Conservation (phyloP, 2,329 filamentous ascomycete genomes). For the Verticillium alfalfae region DNA sequence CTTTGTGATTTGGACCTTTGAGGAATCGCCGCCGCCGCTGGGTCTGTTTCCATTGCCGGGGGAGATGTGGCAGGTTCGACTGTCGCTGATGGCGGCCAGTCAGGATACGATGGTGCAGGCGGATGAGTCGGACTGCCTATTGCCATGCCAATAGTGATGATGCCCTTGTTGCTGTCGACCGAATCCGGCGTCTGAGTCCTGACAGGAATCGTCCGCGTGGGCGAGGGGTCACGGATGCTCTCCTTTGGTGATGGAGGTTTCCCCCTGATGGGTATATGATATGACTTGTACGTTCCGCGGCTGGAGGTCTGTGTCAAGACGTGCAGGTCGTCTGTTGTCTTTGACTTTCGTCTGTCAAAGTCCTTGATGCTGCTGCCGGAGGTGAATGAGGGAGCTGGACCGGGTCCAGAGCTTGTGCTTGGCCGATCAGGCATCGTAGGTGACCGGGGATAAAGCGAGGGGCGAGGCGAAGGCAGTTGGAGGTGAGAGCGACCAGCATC, state of each 20-base stretch:
- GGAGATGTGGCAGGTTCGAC: neutral
- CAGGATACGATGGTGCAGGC: slow-evolving; percentile 18
- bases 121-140: slow-evolving; percentile 61
- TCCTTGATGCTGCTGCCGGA: slow-evolving; percentile 18
- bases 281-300: slow-evolving; percentile 27
- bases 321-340: slow-evolving; percentile 28
- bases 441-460: slow-evolving; percentile 11
- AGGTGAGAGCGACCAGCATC: slow-evolving; percentile 3
- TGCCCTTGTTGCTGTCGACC: slow-evolving; percentile 27
- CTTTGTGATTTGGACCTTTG: slow-evolving; percentile 46
- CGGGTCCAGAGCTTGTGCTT: slow-evolving; percentile 32
- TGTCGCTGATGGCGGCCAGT: slow-evolving; percentile 21
- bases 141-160: slow-evolving; percentile 64
- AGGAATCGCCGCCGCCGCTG: slow-evolving; percentile 11
- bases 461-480: slow-evolving; percentile 10
- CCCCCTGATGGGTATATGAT: slow-evolving; percentile 33
- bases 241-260: slow-evolving; percentile 36
- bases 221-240: slow-evolving; percentile 27
- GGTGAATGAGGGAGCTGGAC: slow-evolving; percentile 10
- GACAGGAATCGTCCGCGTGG: slow-evolving; percentile 24
- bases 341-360: slow-evolving; percentile 38
- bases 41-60: slow-evolving; percentile 5
- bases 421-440: slow-evolving; percentile 27
- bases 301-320: slow-evolving; percentile 21
- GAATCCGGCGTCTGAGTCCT: slow-evolving; percentile 38